phyloP scores from a whole-genome alignment of 78 protist species.

The Bodo saltans region DNA sequence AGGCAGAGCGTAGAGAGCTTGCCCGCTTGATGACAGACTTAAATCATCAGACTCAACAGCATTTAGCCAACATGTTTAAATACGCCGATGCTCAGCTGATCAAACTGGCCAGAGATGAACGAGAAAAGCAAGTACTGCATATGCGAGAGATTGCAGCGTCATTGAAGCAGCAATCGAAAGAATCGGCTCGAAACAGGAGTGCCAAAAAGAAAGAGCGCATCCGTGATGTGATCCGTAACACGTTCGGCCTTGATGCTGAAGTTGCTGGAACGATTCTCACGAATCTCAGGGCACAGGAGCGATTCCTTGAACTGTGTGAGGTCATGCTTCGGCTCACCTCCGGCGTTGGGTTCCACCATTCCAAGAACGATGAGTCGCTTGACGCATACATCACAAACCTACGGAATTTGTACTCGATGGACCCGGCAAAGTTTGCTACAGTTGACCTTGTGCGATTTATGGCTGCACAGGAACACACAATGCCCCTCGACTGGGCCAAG shows the following conservation, averaged over 20 bases:
- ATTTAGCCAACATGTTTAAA: background rate
- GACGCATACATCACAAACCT: background rate
- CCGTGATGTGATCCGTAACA: background rate
- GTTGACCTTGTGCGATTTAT: background rate
- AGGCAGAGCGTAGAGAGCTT: background rate
- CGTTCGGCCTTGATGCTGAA: background rate
- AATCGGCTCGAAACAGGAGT: background rate
- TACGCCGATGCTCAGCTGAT: background rate
- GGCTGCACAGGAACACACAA: background rate
- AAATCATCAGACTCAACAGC: background rate
- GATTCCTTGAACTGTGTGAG: background rate
- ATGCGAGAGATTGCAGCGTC: no score
- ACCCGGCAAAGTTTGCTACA: background rate
- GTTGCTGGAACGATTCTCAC: background rate
- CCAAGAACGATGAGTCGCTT: background rate
- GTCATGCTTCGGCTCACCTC: background rate
- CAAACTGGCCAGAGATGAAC: no score
- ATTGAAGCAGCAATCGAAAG: background rate
- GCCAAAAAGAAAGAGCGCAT: background rate
- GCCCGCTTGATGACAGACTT: background rate
- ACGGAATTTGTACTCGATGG: background rate
- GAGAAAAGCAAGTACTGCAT: no score
- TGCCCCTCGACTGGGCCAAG: background rate
- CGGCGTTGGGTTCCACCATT: background rate
- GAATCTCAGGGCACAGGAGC: background rate